Base-by-base conservation (phyloP, 2,329 filamentous ascomycete genomes). In the Pseudogymnoascus sp. region DNA sequence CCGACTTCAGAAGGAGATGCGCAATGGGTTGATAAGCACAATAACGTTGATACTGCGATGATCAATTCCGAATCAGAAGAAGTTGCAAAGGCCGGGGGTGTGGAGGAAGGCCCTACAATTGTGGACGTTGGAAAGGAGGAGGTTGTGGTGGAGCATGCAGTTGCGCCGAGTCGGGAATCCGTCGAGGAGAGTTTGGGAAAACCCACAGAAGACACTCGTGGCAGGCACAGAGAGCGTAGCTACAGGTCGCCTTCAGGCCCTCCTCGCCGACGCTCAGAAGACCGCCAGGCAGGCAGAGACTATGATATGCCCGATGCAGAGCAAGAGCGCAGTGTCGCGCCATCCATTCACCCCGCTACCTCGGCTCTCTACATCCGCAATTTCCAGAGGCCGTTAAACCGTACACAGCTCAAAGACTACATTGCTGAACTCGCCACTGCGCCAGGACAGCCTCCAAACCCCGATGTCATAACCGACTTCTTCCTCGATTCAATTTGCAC, bases 401-500 rank as follows among this genome's bases (percentile, higher is more conserved):
- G 85, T 0, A 77, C 79, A 27, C 78, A 80, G 15, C 82, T 97
- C 1, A 84, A 83, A 68, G 79, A 82, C 1, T 86, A 97, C 70
- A 79, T 97, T 4, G 72, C 83, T 45, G 77, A 82, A 5, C 81
- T 97, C 40, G 90, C 90, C 1, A 80, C 85, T 2, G 79, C 86
- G 0, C 78, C 82, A 1, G 77, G 76, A 27, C 73, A 77, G 18
- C 73, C 79, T 2, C 74, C 79, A 1, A 78, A 86, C 59, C 72
- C 81, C 5, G 78, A 82, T 36, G 75, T 84, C 10, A 78, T 96
- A 39, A 75, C 81, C 18, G 78, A 83, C 27, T 91, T 95, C 70
- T 91, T 90, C 71, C 80, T 97, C 39, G 93, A 97, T 72, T 80
- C 82, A 33, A 89, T 97, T 69, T 87, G 89, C 66, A 95, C 92